A percentile compares a stretch with the other conserved stretches of the same genome.
Evolutionary conservation across 352 stramenopile species (phyloP).

Genomic region (Pelagophyceae sp.): DNA sequence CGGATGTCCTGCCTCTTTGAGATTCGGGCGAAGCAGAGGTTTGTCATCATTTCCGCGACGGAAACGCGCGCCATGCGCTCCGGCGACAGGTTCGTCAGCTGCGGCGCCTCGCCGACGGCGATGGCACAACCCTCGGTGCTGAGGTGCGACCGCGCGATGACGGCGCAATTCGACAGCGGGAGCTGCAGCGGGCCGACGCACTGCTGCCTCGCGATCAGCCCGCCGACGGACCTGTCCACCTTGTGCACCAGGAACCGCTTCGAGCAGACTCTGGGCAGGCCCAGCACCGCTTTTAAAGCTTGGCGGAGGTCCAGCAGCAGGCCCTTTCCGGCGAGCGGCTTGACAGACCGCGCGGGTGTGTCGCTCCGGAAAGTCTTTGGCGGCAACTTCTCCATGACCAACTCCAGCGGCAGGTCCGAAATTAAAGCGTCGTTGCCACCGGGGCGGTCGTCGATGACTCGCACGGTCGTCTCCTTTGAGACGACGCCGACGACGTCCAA

Average conservation of each 20-base stretch:
- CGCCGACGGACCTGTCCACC: conserved; percentile 94
- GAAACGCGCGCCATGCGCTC: conserved; percentile 88
- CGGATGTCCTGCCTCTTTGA: conserved; percentile 91
- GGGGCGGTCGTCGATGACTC: conserved; percentile 85
- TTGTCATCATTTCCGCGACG: conserved; percentile 94
- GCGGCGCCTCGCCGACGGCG: conserved; percentile 88
- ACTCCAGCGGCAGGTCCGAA: conserved; percentile 91
- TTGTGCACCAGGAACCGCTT: conserved; percentile 94
- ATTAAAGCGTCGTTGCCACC: background rate
- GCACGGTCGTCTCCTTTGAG: conserved; percentile 87
- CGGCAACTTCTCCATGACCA: conserved; percentile 97
- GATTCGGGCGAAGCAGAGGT: conserved; percentile 92
- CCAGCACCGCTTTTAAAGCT: conserved; percentile 85
- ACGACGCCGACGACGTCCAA: conserved; percentile 85
- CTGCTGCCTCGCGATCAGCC: conserved; percentile 94
- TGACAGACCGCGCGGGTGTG: conserved; percentile 41
- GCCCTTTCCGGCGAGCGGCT: conserved; percentile 36
- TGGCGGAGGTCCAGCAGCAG: conserved; percentile 40
- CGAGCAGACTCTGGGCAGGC: conserved; percentile 87
- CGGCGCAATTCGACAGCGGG: conserved; percentile 88
- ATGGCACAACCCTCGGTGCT: conserved; percentile 85
- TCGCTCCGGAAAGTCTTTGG: conserved; percentile 94
- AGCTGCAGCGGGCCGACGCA: conserved; percentile 94
- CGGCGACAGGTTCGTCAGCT: conserved; percentile 89
- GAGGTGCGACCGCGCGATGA: conserved; percentile 92